Percentiles rank a stretch among this genome's conserved stretches.
Conservation (phyloP, 139 green algal species). For the Picochlorum sp. region DNA sequence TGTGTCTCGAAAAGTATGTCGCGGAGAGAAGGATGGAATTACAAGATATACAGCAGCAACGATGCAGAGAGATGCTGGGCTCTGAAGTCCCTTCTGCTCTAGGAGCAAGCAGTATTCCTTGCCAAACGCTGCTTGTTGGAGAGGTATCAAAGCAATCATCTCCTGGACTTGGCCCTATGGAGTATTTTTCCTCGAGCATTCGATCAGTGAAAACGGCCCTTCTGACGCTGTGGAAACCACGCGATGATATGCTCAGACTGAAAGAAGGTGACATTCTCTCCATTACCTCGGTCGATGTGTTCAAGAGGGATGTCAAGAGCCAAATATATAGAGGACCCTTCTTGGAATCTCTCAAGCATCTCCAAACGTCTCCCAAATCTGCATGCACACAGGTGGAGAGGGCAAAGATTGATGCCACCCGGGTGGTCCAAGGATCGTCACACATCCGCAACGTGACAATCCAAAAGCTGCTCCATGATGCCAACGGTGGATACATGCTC, state of each 20-base stretch:
- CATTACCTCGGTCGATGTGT: too few relatives aligned
- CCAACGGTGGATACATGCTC: background rate
- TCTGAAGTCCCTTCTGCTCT: conserved; percentile 3
- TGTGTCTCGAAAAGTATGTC: background rate
- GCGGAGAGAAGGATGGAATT: background rate
- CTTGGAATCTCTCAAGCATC: too few relatives aligned
- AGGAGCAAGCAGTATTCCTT: background rate
- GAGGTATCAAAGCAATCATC: conserved; percentile 1
- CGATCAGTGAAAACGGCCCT: background rate
- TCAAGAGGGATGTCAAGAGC: too few relatives aligned
- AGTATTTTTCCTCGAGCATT: background rate
- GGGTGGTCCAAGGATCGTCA: too few relatives aligned
- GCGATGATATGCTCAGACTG: too few relatives aligned
- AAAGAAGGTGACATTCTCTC: too few relatives aligned
- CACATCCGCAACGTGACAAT: too few relatives aligned
- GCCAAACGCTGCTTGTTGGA: conserved; percentile 4
- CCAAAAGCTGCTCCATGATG: too few relatives aligned
- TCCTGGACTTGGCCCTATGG: background rate
- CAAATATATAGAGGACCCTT: too few relatives aligned
- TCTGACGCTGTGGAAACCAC: background rate
- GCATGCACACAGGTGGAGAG: too few relatives aligned
- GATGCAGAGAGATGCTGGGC: background rate
- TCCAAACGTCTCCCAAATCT: too few relatives aligned
- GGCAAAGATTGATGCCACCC: too few relatives aligned
- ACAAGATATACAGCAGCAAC: background rate